Evolutionary conservation across 2,329 filamentous ascomycete genomes (phyloP).

Genomic region (Delphinella strobiligena): DNA sequence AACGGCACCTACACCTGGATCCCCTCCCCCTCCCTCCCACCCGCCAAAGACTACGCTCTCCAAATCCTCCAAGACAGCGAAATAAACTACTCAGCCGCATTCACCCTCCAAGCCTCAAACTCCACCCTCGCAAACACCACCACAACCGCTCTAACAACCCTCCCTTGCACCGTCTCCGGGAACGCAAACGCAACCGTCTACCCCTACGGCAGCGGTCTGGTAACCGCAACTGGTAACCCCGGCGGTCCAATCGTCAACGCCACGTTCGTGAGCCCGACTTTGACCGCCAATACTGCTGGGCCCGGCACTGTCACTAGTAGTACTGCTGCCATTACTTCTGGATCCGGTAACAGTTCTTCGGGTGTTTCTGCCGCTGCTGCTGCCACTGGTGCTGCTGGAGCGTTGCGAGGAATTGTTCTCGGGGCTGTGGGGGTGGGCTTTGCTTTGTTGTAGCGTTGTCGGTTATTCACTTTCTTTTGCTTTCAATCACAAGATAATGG

Average conservation of each 20-base stretch:
- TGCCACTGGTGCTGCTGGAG: too few relatives aligned
- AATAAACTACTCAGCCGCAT: conserved; percentile 45
- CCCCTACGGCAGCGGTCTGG: too few relatives aligned
- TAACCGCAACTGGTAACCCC: too few relatives aligned
- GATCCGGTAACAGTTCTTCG: conserved; percentile 12
- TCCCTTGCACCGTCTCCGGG: too few relatives aligned
- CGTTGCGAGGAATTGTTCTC: too few relatives aligned
- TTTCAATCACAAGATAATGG: too few relatives aligned
- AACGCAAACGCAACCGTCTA: too few relatives aligned
- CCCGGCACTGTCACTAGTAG: conserved; percentile 13
- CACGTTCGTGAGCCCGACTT: conserved; percentile 11
- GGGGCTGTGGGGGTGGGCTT: too few relatives aligned
- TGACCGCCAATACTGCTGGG: conserved; percentile 8
- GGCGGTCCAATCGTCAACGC: conserved; percentile 10
- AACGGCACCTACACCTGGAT: conserved; percentile 41
- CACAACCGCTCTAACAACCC: too few relatives aligned
- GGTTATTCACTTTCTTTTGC: too few relatives aligned
- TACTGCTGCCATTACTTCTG: conserved; percentile 12
- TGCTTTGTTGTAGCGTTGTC: too few relatives aligned
- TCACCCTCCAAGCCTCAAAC: conserved; percentile 26
- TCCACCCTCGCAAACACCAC: conserved; percentile 14
- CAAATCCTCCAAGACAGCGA: conserved; percentile 41
- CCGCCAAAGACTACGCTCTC: conserved; percentile 44
- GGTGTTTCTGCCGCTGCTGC: not conserved
- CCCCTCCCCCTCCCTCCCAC: conserved; percentile 29